These are phyloP conservation scores for Backusella tuberculispora DNA, from an alignment of 192 early-diverging fungal species.

Conservation along the genomic window DNA sequence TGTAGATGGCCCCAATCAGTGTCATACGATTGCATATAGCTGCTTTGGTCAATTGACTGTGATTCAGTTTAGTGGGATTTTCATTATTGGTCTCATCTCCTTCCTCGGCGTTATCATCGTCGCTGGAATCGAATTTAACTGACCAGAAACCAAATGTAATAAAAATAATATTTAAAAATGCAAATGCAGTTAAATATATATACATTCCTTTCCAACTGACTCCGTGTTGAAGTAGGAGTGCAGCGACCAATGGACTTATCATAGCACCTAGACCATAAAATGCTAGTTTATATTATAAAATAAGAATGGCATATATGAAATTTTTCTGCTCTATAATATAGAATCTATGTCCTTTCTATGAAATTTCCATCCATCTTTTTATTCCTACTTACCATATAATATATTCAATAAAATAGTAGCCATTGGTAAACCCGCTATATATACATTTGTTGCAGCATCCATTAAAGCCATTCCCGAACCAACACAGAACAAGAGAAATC, in stretches of 20 bases:
- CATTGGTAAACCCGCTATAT: conserved; percentile 25
- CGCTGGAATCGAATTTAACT: not conserved
- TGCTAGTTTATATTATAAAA: conserved; percentile 21
- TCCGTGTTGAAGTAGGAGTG: conserved; percentile 21
- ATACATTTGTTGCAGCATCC: conserved; percentile 39
- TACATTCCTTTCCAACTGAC: conserved; percentile 33
- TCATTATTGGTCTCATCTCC: not conserved
- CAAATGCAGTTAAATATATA: conserved; percentile 25
- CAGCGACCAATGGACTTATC: conserved; percentile 38
- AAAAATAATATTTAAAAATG: conserved; percentile 26
- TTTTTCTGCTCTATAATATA: not conserved
- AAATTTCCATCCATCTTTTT: not conserved
- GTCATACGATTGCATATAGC: conserved; percentile 32
- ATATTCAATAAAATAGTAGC: conserved; percentile 31
- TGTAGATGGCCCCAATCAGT: conserved; percentile 28
- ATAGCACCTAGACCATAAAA: conserved; percentile 41
- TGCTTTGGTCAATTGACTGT: conserved; percentile 7
- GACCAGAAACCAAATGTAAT: conserved; percentile 23
- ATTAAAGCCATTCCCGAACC: conserved; percentile 32
- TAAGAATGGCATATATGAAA: not conserved
- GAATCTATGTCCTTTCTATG: not conserved
- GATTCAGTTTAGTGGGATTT: conserved; percentile 8
- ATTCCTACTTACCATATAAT: conserved; percentile 34
- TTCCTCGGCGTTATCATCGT: not conserved
- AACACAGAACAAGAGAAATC: conserved; percentile 24